Percentiles rank a stretch among this genome's conserved stretches.
These are phyloP conservation scores for Trichocomaceae sp. DNA, from an alignment of 2,329 filamentous ascomycete genomes.

Conservation along the genomic window DNA sequence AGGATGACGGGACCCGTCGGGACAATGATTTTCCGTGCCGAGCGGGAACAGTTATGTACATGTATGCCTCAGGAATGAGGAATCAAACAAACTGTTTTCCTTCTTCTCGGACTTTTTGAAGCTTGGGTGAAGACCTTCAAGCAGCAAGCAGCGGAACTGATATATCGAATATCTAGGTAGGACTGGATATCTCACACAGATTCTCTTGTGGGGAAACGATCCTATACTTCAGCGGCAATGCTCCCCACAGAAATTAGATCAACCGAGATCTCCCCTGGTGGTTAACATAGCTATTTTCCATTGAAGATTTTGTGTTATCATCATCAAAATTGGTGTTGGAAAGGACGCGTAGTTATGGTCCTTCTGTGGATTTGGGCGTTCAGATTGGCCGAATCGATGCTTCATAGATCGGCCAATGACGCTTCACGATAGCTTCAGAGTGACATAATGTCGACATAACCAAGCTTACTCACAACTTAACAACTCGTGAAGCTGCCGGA, in stretches of 20 bases:
- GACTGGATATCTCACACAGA: neutral
- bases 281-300: neutral
- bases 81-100: neutral
- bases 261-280: neutral
- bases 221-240: neutral
- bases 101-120: neutral
- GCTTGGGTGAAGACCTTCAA: neutral
- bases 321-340: neutral
- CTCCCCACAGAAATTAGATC: neutral
- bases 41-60: neutral
- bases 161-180: too few relatives aligned
- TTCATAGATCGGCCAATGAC: conserved; percentile 8
- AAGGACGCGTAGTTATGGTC: too few relatives aligned
- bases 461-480: neutral
- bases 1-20: neutral
- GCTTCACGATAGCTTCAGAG: neutral
- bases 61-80: neutral
- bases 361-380: too few relatives aligned
- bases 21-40: neutral
- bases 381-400: neutral
- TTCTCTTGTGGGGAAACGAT: neutral
- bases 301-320: neutral
- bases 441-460: conserved; percentile 10
- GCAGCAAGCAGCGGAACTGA: too few relatives aligned
- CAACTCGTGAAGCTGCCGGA: neutral